Evolutionary conservation across 164 flowering plant species (phyloP), one percentile per base, ranked within the genome.

Genomic region (Magnolia sinica): DNA sequence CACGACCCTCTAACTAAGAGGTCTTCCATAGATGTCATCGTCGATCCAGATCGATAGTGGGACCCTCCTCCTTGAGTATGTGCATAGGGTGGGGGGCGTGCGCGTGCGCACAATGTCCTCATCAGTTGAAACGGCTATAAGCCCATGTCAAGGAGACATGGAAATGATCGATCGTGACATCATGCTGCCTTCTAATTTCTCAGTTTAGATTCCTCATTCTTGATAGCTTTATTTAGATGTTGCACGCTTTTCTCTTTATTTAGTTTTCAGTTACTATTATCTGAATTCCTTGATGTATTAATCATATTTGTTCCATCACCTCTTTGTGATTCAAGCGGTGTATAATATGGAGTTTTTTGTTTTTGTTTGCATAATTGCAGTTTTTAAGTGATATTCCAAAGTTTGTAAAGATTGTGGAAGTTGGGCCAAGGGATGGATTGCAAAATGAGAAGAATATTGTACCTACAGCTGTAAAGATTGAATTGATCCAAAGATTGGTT

Each of bases 341-440:
- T 2, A n/a, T 22, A n/a, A 64, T 9, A 19, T 24, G 64, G 20
- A 73, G 24, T 23, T 24, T 24, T 24, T 24, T 24, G 0, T 24
- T 27, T 27, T 27, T 27, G 0, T 27, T 9, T 67, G 81, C 49
- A n/a, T 58, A 68, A 51, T 31, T 82, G 83, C 90, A 92, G 99
- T 78, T 90, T 73, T 77, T 90, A 58, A 82, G 76, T 78, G 89
- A 88, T 58, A 68, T 91, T 24, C 97, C 98, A n/a, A 85, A 81
- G 68, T 91, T 76, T 87, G 99, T 96, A 79, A 96, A 92, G 86
- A 92, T 96, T 77, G 99, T 96, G 66, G 99, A 96, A 89, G 99
- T 96, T 84, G 99, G 97, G 81, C 98, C 99, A 27, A 89, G 99
- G 80, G 98, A 96, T 85, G 99, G 99, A 50, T 83, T 96, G 75